Conservation (phyloP, 805 yeast species). For the Starmerella tilneyi region DNA sequence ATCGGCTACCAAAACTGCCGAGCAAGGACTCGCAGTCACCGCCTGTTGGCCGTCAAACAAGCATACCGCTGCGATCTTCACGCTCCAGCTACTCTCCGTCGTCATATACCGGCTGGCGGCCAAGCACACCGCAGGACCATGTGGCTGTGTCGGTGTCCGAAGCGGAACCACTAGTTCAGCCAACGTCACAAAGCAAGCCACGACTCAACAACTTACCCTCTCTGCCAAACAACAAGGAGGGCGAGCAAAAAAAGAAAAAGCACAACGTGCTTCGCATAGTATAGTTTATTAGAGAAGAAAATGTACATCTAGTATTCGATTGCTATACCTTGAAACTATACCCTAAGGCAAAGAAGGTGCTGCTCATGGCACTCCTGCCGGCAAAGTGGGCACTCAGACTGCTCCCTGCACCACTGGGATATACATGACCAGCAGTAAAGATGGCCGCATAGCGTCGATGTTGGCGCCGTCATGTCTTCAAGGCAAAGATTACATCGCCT, state of each 20-base stretch:
- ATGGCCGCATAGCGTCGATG: constrained; percentile 87
- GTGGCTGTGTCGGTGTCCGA: too few relatives aligned
- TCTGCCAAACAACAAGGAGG: constrained; percentile 7
- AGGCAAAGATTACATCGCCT: constrained; percentile 79
- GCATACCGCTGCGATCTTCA: not conserved
- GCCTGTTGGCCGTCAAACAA: constrained; percentile 3
- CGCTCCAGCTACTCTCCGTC: not conserved
- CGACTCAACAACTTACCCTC: constrained; percentile 10
- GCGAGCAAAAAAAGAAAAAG: constrained; percentile 6
- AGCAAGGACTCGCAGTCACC: not conserved
- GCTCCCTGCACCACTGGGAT: constrained; percentile 78
- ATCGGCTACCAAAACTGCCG: not conserved
- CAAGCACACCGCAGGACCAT: not conserved
- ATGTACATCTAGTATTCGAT: too few relatives aligned
- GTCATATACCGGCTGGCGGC: not conserved
- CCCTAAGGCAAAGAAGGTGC: constrained; percentile 48
- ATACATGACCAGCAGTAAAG: constrained; percentile 87
- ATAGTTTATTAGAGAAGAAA: too few relatives aligned
- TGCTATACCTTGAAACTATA: constrained; percentile 14
- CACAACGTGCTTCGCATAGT: constrained; percentile 18
- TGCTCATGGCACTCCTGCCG: constrained; percentile 58
- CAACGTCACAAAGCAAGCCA: not conserved
- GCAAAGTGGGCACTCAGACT: constrained; percentile 86
- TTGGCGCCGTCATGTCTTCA: constrained; percentile 66
- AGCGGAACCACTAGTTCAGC: not conserved